Base-by-base conservation (phyloP, 148 eudicot genomes). In the Polygonum aviculare region DNA sequence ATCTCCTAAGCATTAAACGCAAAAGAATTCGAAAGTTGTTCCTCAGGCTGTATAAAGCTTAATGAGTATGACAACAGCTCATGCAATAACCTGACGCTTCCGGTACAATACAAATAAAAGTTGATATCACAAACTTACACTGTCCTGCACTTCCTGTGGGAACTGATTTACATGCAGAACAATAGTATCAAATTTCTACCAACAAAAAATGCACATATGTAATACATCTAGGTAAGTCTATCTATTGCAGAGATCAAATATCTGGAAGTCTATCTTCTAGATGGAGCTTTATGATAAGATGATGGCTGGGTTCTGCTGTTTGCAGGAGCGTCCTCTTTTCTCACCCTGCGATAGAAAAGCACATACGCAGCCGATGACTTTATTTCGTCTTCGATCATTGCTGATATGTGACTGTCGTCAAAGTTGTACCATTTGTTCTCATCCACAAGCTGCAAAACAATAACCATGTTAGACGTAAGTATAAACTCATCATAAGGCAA, bases 401-500 rank as follows among this genome's bases (percentile, higher is more conserved):
- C 84, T 31, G 90, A 77, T 54, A 94, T 87, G 72, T 92, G 96
- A 85, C 76, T 92, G 74, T 94, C 98, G 41, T 92, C 98, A 12
- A 94, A 92, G 82, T 85, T 89, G 84, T 89, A 94, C 98, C 97
- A 90, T 78, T 83, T 82, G 83, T 89, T 90, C 81, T 92, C 97
- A 40, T 90, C 96, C 73, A 88, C 60, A 62, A 89, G 88, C 98
- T 94, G 92, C 85, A 81, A 75, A 62, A 55, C 11, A n/a, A 7
- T 51, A 80, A 44, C 72, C 72, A 67, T 67, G 72, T 11, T 14
- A 51, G 19, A 51, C n/a, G 55, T 51, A 6, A 14, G 31, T 6
- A 60, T 26, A 7, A n/a, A 59, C 4, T 5, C 11, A 44, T 44
- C 47, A 6, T 7, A 44, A 44, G 47, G 47, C 47, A 44, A 44